A percentile compares a stretch with the other conserved stretches of the same genome.
Conservation (phyloP, 129 eudicot genomes). For the Chrysanthemum lavandulifolium region DNA sequence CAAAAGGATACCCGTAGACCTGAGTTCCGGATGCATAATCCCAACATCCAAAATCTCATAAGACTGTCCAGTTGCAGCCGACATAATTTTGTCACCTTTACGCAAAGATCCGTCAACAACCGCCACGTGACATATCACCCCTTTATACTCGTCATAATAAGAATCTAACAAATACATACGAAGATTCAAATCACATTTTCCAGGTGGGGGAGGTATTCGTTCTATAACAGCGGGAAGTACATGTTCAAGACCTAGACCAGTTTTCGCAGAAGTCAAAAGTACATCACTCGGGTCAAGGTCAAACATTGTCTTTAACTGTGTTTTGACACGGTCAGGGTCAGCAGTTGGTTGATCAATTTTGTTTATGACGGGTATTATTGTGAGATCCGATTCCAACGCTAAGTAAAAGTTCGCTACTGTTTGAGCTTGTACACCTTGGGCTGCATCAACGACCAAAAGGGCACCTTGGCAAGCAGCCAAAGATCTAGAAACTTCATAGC, state of each 20-base stretch:
- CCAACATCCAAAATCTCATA: conserved; percentile 93
- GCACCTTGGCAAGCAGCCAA: conserved; percentile 98
- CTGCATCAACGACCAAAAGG: conserved; percentile 94
- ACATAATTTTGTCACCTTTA: conserved; percentile 77
- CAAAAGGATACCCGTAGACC: conserved; percentile 74
- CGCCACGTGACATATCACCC: conserved; percentile 97
- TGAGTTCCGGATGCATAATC: conserved; percentile 94
- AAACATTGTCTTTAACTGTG: conserved; percentile 84
- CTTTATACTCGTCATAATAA: conserved; percentile 93
- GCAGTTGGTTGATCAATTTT: conserved; percentile 99
- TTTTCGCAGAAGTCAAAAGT: conserved; percentile 91
- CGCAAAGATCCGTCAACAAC: conserved; percentile 88
- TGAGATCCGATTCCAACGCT: conserved; percentile 81
- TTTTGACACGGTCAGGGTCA: conserved; percentile 91
- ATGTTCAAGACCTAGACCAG: conserved; percentile 90
- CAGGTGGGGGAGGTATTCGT: conserved; percentile 94
- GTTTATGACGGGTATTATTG: conserved; percentile 83
- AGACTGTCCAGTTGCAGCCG: conserved; percentile 87
- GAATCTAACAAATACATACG: conserved; percentile 96
- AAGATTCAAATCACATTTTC: conserved; percentile 49
- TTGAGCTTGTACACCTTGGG: conserved; percentile 99
- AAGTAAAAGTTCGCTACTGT: conserved; percentile 96
- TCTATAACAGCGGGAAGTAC: conserved; percentile 96
- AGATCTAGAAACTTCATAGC: conserved; percentile 97
- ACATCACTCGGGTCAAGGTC: conserved; percentile 80